Evolutionary conservation across 805 yeast species (phyloP).

Genomic region (Deakozyma indianensis): DNA sequence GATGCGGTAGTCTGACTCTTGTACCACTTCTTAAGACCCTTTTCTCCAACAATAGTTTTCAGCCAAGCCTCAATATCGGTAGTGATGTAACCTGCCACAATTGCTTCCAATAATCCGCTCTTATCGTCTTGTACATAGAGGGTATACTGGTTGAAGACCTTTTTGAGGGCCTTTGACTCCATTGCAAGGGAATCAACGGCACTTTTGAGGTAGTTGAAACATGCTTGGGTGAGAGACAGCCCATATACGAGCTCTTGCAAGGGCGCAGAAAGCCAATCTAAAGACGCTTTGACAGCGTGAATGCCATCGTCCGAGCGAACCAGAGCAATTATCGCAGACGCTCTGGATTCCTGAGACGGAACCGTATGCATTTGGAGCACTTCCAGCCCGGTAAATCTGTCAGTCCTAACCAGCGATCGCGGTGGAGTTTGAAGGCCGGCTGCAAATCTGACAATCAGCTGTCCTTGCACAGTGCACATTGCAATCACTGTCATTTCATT

Average conservation of each 20-base stretch:
- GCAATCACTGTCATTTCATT: constrained; percentile 1
- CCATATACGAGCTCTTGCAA: not conserved
- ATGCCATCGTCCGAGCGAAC: not conserved
- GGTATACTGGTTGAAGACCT: not conserved
- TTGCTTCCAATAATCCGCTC: not conserved
- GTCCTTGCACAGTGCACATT: not conserved
- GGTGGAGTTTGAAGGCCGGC: not conserved
- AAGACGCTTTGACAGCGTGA: not conserved
- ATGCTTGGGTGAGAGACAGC: not conserved
- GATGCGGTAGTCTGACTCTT: not conserved
- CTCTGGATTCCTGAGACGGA: not conserved
- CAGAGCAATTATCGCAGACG: not conserved
- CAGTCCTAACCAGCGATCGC: not conserved
- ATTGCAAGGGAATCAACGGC: not conserved
- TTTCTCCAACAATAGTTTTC: not conserved
- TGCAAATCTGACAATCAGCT: not conserved
- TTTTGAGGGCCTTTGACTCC: not conserved
- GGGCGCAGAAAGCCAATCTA: not conserved
- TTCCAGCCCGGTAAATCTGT: not conserved
- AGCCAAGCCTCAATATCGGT: not conserved
- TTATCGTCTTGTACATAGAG: not conserved
- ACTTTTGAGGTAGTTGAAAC: constrained; percentile 1
- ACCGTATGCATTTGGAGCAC: not conserved
- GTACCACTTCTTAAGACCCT: not conserved
- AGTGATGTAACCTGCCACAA: not conserved